Evolutionary conservation across 192 early-diverging fungal species (phyloP).

Genomic region (Gorgonomyces haynaldii): DNA sequence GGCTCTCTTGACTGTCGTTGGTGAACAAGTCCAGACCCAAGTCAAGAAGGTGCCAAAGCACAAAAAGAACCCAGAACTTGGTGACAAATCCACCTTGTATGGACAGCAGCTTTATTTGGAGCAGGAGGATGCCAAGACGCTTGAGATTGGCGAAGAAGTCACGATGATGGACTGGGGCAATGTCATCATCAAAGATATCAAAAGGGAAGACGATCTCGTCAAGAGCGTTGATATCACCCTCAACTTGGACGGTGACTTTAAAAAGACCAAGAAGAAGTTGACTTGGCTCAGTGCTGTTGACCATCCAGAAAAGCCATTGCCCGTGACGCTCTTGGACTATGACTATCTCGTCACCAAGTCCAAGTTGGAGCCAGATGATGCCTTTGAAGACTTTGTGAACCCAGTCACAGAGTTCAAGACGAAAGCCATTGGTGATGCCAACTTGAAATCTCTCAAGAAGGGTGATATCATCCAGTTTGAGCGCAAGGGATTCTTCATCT

Average conservation of each 20-base stretch:
- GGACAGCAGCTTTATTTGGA: constrained; percentile 69
- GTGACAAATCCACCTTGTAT: constrained; percentile 73
- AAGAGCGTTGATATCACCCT: constrained; percentile 53
- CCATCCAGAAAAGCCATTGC: constrained; percentile 44
- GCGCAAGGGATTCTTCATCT: constrained; percentile 89
- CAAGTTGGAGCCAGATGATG: constrained; percentile 89
- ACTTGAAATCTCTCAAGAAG: constrained; percentile 28
- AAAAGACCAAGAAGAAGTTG: constrained; percentile 97
- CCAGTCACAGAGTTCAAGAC: constrained; percentile 71
- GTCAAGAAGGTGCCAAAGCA: constrained; percentile 68
- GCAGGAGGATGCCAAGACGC: constrained; percentile 71
- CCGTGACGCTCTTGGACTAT: constrained; percentile 72
- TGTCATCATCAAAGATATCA: constrained; percentile 69
- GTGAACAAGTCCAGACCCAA: constrained; percentile 38
- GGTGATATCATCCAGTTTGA: constrained; percentile 93
- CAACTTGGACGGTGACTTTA: constrained; percentile 90
- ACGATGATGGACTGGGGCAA: constrained; percentile 99
- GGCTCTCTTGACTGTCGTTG: constrained; percentile 56
- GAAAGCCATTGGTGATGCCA: constrained; percentile 34
- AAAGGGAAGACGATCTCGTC: constrained; percentile 46
- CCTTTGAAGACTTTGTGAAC: constrained; percentile 69
- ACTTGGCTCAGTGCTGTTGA: constrained; percentile 69
- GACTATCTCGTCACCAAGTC: constrained; percentile 98
- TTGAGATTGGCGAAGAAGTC: constrained; percentile 81
- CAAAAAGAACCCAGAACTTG: constrained; percentile 94